These are phyloP conservation scores for Aureobasidium subglaciale DNA, from an alignment of 2,329 filamentous ascomycete species.

Conservation along the genomic window DNA sequence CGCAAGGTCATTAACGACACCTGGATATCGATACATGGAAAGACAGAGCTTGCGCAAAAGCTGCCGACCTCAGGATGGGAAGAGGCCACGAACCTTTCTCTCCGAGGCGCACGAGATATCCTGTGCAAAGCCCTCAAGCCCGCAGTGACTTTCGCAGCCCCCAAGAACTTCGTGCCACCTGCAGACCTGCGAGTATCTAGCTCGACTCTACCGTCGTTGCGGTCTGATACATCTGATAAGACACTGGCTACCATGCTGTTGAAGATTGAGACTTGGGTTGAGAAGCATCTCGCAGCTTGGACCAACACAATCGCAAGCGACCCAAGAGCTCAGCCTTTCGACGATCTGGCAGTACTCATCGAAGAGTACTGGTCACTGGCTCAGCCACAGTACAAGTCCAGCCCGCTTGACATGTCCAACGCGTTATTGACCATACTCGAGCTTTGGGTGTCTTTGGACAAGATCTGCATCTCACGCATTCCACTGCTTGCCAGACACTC, in stretches of 20 bases:
- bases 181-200: too few relatives aligned
- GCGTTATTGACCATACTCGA: conserved; percentile 51
- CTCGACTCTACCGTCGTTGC: too few relatives aligned
- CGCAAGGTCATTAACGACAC: background rate
- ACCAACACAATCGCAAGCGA: background rate
- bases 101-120: conserved; percentile 14
- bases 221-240: too few relatives aligned
- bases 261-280: conserved; percentile 20
- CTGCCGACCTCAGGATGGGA: background rate
- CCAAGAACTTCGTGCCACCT: background rate
- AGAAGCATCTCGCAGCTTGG: conserved; percentile 18
- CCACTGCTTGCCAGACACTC: conserved; percentile 46
- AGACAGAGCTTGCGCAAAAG: background rate
- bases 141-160: conserved; percentile 23
- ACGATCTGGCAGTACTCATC: conserved; percentile 15
- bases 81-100: conserved; percentile 18
- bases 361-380: conserved; percentile 19
- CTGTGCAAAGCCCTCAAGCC: conserved; percentile 15
- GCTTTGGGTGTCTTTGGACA: conserved; percentile 53
- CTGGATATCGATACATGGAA: background rate
- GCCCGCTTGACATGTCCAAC: conserved; percentile 45
- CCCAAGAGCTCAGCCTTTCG: conserved; percentile 8
- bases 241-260: background rate
- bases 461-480: conserved; percentile 34
- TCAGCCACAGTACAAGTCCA: conserved; percentile 33